Evolutionary conservation across 2,329 filamentous ascomycete genomes (phyloP), one percentile per base, ranked within the genome.

Genomic region (Albifimbria verrucaria): DNA sequence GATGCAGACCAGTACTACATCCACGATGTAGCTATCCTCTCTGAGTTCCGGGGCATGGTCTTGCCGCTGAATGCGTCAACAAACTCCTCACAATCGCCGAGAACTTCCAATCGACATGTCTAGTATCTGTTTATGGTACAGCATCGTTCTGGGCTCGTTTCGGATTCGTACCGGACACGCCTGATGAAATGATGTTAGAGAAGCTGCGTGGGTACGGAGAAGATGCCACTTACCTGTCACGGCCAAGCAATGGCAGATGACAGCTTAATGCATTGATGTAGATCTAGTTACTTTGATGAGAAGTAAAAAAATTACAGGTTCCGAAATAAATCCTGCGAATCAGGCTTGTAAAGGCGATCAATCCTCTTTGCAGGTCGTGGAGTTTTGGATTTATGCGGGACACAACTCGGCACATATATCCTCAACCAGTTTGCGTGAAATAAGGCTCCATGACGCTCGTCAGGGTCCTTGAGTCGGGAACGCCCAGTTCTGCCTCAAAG

Each of bases 1-100:
- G 59, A 66, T 7, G 68, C 66, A 18, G 61, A 70, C 50, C 65
- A 70, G 55, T 72, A 68, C 49, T 72, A 72, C 53, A 66, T 73
- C 18, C 70, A 72, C 55, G 70, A 72, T 52, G 48, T 73, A 6
- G 69, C 64, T 20, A 55, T 73, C 28, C 52, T 69, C 10, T 62
- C 63, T 1, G 45, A 36, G 17, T 54, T 61, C 4, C 65, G 68
- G 11, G 65, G 67, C 1, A 51, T 2, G 67, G 69, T 1, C 54
- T 57, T 9, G 70, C 68, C 5, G 50, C 49, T 1, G 53, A 60
- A 15, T 56, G 56, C 15, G 55, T 71, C 4, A n/a, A 52, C 4
- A 65, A 39, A 25, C 53, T 68, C 1, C 53, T 69, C 3, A 48
- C 20, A 0, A 50, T 68, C 7, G 65, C 63, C 12, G 41, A 56